These are phyloP conservation scores for Cymbomonas tetramitiformis DNA, from an alignment of 139 green algal species.

Conservation along the genomic window DNA sequence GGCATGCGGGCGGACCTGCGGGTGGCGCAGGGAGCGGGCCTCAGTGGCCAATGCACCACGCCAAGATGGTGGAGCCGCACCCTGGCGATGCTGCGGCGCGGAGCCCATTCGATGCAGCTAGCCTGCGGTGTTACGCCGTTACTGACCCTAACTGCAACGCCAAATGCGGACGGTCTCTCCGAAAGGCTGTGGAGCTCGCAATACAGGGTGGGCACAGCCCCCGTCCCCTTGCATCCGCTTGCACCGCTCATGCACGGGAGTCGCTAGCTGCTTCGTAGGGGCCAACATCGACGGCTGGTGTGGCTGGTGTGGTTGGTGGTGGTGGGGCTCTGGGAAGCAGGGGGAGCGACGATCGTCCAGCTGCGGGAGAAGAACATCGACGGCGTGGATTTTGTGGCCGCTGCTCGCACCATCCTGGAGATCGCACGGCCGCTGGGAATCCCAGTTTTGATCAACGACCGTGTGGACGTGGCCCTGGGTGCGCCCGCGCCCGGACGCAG, in stretches of 20 bases:
- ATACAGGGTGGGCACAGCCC: not conserved
- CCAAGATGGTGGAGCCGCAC: too few species aligned
- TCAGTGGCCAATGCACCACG: too few species aligned
- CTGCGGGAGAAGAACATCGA: conserved; percentile 67
- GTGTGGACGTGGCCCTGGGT: conserved; percentile 77
- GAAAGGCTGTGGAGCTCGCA: too few species aligned
- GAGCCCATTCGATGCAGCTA: too few species aligned
- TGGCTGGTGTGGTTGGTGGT: not conserved
- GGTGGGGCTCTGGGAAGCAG: conserved; percentile 9
- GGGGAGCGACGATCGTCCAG: conserved; percentile 65
- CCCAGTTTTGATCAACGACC: conserved; percentile 79
- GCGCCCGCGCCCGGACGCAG: too few species aligned
- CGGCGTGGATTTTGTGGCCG: conserved; percentile 39
- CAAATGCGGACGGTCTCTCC: too few species aligned
- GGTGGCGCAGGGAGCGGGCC: too few species aligned
- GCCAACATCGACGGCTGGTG: not conserved
- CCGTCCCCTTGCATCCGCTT: not conserved
- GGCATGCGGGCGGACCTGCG: too few species aligned
- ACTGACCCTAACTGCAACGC: too few species aligned
- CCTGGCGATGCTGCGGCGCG: too few species aligned
- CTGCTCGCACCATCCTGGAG: conserved; percentile 21
- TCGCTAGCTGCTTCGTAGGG: conserved; percentile 27
- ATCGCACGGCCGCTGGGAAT: conserved; percentile 18
- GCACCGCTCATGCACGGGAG: conserved; percentile 29
- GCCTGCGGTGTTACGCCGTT: too few species aligned